phyloP scores from a whole-genome alignment of 1,284 basidiomycete genomes.

The Rhodotorula sp. region DNA sequence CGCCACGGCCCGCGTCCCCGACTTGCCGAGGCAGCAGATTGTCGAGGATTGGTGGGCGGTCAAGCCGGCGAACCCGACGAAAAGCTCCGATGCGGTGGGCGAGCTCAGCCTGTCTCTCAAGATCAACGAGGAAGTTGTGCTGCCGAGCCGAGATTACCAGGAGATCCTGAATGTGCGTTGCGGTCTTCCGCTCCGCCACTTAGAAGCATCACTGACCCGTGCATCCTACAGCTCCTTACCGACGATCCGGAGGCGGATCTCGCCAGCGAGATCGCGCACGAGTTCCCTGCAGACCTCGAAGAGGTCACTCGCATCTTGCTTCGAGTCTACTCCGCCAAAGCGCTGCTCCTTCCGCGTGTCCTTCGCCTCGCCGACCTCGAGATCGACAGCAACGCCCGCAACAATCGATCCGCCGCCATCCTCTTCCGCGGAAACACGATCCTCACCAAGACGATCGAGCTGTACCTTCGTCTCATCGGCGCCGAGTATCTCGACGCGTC shows the following conservation, averaged over 20 bases:
- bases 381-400: constrained; percentile 24
- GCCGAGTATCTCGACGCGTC: constrained; percentile 70
- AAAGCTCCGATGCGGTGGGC: constrained; percentile 53
- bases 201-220: too few relatives aligned
- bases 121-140: constrained; percentile 66
- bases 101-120: constrained; percentile 68
- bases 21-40: constrained; percentile 66
- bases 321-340: constrained; percentile 39
- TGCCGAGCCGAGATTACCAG: constrained; percentile 39
- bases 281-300: constrained; percentile 40
- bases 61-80: constrained; percentile 28
- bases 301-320: constrained; percentile 38
- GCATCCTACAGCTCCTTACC: constrained; percentile 26
- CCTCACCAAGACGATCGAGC: constrained; percentile 74
- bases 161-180: constrained; percentile 33
- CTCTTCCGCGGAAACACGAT: constrained; percentile 75
- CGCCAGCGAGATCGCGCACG: constrained; percentile 35
- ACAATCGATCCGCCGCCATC: constrained; percentile 54
- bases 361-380: constrained; percentile 39
- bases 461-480: constrained; percentile 71
- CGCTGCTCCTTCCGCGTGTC: constrained; percentile 35
- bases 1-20: constrained; percentile 62
- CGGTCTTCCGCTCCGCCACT: too few relatives aligned
- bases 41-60: constrained; percentile 83
- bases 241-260: constrained; percentile 36